phyloP scores from a whole-genome alignment of 805 yeast genomes.

The Ogataea neopini region DNA sequence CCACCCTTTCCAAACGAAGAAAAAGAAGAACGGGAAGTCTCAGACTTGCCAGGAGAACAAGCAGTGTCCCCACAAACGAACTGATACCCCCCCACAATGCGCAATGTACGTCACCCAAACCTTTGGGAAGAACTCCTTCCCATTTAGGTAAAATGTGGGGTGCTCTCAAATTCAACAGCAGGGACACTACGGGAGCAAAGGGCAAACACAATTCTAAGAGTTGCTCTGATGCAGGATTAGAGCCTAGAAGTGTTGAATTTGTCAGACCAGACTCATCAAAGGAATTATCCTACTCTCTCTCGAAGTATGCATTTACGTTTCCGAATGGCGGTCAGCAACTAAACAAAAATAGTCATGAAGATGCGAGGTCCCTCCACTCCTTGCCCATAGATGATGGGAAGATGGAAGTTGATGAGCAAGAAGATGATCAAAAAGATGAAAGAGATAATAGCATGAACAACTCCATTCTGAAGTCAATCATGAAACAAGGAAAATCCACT shows the following conservation, averaged over 20 bases:
- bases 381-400: background rate
- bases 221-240: background rate
- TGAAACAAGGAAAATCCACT: conserved; percentile 16
- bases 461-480: conserved; percentile 20
- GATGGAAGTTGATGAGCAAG: background rate
- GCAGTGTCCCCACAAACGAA: background rate
- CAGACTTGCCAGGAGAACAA: conserved; percentile 12
- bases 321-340: conserved; percentile 1
- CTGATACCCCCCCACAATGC: conserved; percentile 3
- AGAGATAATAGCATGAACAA: conserved; percentile 9
- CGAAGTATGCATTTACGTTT: conserved; percentile 11
- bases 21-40: conserved; percentile 22
- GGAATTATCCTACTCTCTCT: background rate
- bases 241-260: background rate
- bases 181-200: background rate
- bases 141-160: conserved; percentile 18
- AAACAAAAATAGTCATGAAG: background rate
- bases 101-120: background rate
- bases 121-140: conserved; percentile 8
- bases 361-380: background rate
- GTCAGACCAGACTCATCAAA: background rate
- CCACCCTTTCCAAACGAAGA: conserved; percentile 16
- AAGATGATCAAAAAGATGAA: background rate
- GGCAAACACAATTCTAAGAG: background rate
- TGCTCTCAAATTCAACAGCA: conserved; percentile 10